Conservation (phyloP, 768 basidiomycete genomes). For the Cantharellus anzutake region DNA sequence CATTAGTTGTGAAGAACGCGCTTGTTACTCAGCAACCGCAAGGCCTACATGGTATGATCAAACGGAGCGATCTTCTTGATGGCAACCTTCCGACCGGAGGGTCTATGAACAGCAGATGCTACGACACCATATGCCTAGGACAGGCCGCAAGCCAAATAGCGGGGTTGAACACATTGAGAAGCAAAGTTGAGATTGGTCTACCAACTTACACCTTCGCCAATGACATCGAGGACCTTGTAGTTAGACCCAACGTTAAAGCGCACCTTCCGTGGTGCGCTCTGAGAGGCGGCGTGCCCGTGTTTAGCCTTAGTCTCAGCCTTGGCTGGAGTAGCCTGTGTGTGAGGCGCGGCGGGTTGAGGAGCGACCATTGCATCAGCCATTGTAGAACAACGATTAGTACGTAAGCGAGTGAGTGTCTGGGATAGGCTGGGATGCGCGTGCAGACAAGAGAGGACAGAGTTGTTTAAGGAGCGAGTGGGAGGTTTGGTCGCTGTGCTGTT, state of each 20-base stretch:
- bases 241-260: slow-evolving; percentile 12
- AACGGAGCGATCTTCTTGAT: slow-evolving; percentile 95
- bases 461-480: background rate
- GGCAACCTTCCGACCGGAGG: slow-evolving; percentile 71
- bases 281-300: slow-evolving; percentile 7
- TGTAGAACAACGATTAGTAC: background rate
- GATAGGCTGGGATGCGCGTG: background rate
- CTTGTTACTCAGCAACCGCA: background rate
- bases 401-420: background rate
- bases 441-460: background rate
- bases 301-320: slow-evolving; percentile 6
- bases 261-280: slow-evolving; percentile 8
- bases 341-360: background rate
- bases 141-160: background rate
- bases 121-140: slow-evolving; percentile 62
- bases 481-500: background rate
- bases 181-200: background rate
- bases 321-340: background rate
- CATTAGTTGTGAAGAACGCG: background rate
- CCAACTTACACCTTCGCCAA: slow-evolving; percentile 57
- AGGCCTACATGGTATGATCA: slow-evolving; percentile 63
- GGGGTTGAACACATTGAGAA: background rate
- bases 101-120: slow-evolving; percentile 60
- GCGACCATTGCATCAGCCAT: background rate
- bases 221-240: slow-evolving; percentile 64